Evolutionary conservation across 1,284 basidiomycete genomes (phyloP), one percentile per base, ranked within the genome.

Genomic region (Hortiboletus rubellus): DNA sequence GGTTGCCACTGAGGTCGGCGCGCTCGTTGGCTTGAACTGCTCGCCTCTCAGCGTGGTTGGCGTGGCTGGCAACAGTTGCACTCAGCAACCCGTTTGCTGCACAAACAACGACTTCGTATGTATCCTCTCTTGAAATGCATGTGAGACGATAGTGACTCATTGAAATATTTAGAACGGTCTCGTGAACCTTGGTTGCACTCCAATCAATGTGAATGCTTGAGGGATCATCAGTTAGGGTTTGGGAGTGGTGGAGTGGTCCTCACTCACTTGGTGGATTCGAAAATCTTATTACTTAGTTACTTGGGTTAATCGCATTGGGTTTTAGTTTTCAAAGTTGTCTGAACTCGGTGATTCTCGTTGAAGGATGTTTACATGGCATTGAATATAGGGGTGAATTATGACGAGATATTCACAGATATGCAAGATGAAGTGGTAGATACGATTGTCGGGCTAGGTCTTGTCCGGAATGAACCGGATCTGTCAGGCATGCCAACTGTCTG

Each of bases 1-100:
- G 3, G n/a, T 24, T 7, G 22, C 30, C 12, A 34, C n/a, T 1
- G 12, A 3, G 0, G n/a, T 18, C 30, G 31, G 5, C 0, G 59
- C 33, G 0, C 8, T 47, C 3, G 37, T 63, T 5, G 57, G 57
- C 14, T 6, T 54, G 1, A 5, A 1, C 1, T 66, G 64, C 52
- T 18, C 36, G 0, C 31, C 49, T 9, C 3, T 45, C 14, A 11
- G 3, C 2, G 10, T 22, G 5, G 2, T 59, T 11, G 63, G 52
- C 0, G 7, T 10, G 1, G 42, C 45, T 5, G 46, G 50, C 6
- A 18, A 1, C 11, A 34, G 45, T 18, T 65, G 64, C 31, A 7
- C 3, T 0, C 38, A 52, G 8, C 46, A 67, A 34, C 45, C 66
- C 3, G 50, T 64, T 0, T 66, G 64, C 52, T 66, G 64, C 37